Base-by-base conservation (phyloP, 768 basidiomycete genomes). In the Lactarius psammicola region DNA sequence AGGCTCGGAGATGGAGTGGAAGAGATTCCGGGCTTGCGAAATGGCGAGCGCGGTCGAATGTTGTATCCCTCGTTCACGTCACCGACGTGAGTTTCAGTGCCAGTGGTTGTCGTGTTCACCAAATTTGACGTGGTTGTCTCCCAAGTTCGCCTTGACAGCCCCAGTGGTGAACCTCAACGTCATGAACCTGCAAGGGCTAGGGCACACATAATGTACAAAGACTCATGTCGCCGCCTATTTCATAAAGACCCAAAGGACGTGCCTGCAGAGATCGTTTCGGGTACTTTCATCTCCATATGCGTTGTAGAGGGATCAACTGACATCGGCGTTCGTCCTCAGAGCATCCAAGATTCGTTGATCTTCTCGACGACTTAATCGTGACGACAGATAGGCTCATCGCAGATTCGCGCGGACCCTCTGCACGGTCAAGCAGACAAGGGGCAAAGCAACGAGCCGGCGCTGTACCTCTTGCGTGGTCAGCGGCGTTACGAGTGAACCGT, bases 121-220 rank as follows among this genome's bases (percentile, higher is more conserved):
- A 60, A 65, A 23, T 65, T 60, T 31, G 64, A 65, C 54, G 6
- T 56, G 26, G 15, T 65, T 10, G 33, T 56, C 26, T 30, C 53
- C 3, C 1, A 40, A 9, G 23, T 46, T 36, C 55, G 23, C 2
- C 18, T 34, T n/a, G 42, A 62, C 36, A 26, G 30, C 8, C 17
- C 20, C 8, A 11, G 36, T 17, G 28, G n/a, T n/a, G n/a, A n/a
- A n/a, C n/a, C n/a, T n/a, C n/a, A 40, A 10, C 1, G 49, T 33
- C 57, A 38, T 38, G 49, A 58, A 38, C 8, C 26, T 20, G 64
- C 58, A 9, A 49, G 40, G 31, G 20, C 17, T 18, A 46, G 7
- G 0, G 64, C 64, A 30, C 7, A 65, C 2, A 13, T 10, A 13
- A 59, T 20, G 18, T 55, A 10, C 18, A 40, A 60, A 55, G 18